Base-by-base conservation (phyloP, 768 basidiomycete genomes). In the Leccinum ochraceum region DNA sequence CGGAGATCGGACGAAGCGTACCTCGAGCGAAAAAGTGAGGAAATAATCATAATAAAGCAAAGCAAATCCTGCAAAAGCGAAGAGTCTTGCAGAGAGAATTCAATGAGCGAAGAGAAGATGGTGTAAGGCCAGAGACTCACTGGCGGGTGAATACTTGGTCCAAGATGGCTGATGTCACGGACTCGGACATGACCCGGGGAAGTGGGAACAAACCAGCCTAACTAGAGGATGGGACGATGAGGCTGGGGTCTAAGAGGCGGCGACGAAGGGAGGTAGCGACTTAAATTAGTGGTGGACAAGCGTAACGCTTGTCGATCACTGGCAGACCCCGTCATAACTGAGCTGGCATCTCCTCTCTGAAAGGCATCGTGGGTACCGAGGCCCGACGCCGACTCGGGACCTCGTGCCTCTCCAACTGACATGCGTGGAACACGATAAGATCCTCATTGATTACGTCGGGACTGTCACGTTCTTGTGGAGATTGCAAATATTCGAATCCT, bases 1-100 rank as follows among this genome's bases (percentile, higher is more conserved):
- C 4, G 20, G 17, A 6, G 6, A 28, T 20, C 10, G 17, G 4
- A 26, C 13, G 11, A 53, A 9, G 65, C 66, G 11, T 32, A 69
- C 71, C 61, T 75, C 73, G 58, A 69, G 61, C 13, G 58, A 30
- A 44, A 73, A 6, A 17, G 73, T 75, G 1, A 73, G 53, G 51
- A 73, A 13, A 56, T 71, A 66, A 37, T 73, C 71, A 20, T 72
- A 71, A 7, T 66, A 42, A 6, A 73, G 69, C 3, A 73, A 39
- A 17, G 69, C 52, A 24, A 52, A 46, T 22, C 71, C 73, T 50
- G 66, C 53, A 50, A 70, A 34, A 24, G 63, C 54, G 36, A 44
- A 49, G 2, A 32, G 1, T 50, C 70, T 71, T 30, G 3, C 20
- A 9, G 0, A 6, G 44, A 1, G 20, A 20, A 44, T 68, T 20